A percentile compares a stretch with the other conserved stretches of the same genome.
These are phyloP conservation scores for Phytophthora crassamura DNA, from an alignment of 352 stramenopile species.

Conservation along the genomic window DNA sequence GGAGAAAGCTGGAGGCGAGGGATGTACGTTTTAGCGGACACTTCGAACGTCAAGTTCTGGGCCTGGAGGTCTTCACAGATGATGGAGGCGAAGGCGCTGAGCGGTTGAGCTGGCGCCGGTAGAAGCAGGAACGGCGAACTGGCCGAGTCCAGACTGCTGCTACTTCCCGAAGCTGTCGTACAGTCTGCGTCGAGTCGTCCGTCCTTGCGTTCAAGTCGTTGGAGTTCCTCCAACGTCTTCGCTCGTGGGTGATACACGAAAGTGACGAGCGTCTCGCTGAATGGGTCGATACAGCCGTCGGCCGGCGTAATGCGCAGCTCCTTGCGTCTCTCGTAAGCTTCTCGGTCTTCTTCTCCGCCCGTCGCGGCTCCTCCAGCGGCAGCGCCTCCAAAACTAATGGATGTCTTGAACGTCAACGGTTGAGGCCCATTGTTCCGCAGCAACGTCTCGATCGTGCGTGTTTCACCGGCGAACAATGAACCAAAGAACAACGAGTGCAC, in stretches of 20 bases:
- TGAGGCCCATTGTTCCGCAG: constrained; percentile 82
- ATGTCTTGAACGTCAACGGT: constrained; percentile 68
- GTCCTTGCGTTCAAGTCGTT: constrained; percentile 25
- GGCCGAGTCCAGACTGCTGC: constrained; percentile 2
- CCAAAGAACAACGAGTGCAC: constrained; percentile 74
- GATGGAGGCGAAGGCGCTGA: constrained; percentile 80
- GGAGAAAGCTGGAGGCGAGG: constrained; percentile 60
- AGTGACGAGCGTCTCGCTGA: constrained; percentile 45
- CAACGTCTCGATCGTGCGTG: constrained; percentile 61
- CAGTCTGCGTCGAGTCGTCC: background rate
- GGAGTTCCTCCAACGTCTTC: constrained; percentile 43
- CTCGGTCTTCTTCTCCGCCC: constrained; percentile 61
- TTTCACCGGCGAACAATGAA: constrained; percentile 74
- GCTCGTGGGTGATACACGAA: constrained; percentile 62
- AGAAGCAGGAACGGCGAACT: constrained; percentile 29
- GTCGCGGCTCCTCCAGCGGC: background rate
- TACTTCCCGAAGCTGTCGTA: background rate
- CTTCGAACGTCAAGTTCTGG: constrained; percentile 82
- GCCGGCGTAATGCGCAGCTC: constrained; percentile 66
- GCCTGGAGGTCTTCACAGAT: constrained; percentile 67
- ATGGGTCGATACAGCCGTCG: constrained; percentile 71
- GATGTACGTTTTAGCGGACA: constrained; percentile 64
- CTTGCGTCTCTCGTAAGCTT: constrained; percentile 69
- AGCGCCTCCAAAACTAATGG: constrained; percentile 48
- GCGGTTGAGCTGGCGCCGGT: constrained; percentile 28